These are phyloP conservation scores for Aspergillus phoenicis DNA, from an alignment of 2,329 filamentous ascomycete genomes.

Conservation along the genomic window DNA sequence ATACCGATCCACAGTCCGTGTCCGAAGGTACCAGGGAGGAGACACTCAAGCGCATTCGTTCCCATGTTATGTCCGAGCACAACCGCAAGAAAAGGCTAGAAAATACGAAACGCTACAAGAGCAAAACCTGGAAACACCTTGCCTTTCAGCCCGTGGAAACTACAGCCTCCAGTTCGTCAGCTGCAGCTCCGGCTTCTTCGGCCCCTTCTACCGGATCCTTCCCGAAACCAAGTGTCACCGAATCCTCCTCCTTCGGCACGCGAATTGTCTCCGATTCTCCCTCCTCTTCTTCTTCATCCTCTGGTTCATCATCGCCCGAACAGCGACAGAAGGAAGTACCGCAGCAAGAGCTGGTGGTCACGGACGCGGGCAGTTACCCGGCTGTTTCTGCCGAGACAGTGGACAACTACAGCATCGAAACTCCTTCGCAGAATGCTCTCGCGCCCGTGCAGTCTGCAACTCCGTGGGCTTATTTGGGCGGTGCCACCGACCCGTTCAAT, in stretches of 20 bases:
- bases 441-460: constrained; percentile 13
- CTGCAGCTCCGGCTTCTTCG: constrained; percentile 8
- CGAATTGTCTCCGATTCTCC: constrained; percentile 1
- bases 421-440: constrained; percentile 18
- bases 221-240: constrained; percentile 1
- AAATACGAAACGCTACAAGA: constrained; percentile 43
- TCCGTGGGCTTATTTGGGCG: constrained; percentile 35
- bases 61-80: constrained; percentile 48
- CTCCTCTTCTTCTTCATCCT: neutral
- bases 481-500: constrained; percentile 40
- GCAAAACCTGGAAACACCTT: constrained; percentile 42
- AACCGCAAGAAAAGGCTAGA: constrained; percentile 46
- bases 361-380: constrained; percentile 6
- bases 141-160: constrained; percentile 38
- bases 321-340: constrained; percentile 18
- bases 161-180: constrained; percentile 20
- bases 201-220: constrained; percentile 5
- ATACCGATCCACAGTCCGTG: constrained; percentile 42
- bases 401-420: constrained; percentile 21
- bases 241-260: constrained; percentile 8
- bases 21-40: constrained; percentile 41
- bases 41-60: constrained; percentile 46
- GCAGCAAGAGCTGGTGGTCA: constrained; percentile 14
- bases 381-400: constrained; percentile 12
- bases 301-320: constrained; percentile 16